Conservation (phyloP, 2,329 filamentous ascomycete genomes). For the Hypoxylon sp. region DNA sequence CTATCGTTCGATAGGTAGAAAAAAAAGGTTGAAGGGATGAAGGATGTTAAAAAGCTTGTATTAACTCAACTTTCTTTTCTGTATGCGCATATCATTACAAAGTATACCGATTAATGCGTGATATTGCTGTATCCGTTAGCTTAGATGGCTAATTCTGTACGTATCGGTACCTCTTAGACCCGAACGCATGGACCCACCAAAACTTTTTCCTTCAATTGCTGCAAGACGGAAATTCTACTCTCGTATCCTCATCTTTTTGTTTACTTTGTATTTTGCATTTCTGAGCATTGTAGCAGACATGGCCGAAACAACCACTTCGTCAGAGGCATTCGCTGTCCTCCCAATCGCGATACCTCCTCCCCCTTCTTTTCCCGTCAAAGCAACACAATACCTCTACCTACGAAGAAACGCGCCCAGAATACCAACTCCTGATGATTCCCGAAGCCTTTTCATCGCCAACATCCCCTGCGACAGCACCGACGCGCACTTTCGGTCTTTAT, state of each 20-base stretch:
- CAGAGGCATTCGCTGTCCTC: slow-evolving; percentile 72
- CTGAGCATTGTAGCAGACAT: slow-evolving; percentile 38
- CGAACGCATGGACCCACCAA: slow-evolving; percentile 28
- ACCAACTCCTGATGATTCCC: slow-evolving; percentile 74
- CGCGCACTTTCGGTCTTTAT: slow-evolving; percentile 77
- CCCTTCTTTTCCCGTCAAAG: slow-evolving; percentile 67
- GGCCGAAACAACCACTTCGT: slow-evolving; percentile 53
- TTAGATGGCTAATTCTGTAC: too few relatives aligned
- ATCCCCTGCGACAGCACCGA: slow-evolving; percentile 85
- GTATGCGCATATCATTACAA: too few relatives aligned
- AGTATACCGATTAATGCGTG: not conserved
- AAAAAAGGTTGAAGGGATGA: too few relatives aligned
- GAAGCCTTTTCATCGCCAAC: slow-evolving; percentile 91
- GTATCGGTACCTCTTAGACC: too few relatives aligned
- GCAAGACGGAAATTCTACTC: slow-evolving; percentile 9
- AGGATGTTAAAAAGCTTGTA: too few relatives aligned
- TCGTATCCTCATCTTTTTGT: not conserved
- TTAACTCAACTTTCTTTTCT: too few relatives aligned
- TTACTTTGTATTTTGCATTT: not conserved
- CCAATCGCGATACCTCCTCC: slow-evolving; percentile 71
- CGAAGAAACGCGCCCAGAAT: slow-evolving; percentile 83
- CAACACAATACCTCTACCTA: slow-evolving; percentile 86
- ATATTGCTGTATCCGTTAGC: not conserved
- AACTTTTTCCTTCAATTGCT: slow-evolving; percentile 14
- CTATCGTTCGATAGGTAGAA: too few relatives aligned